Base-by-base conservation (phyloP, 2,329 filamentous ascomycete genomes). In the Acephala macrosclerotiorum region DNA sequence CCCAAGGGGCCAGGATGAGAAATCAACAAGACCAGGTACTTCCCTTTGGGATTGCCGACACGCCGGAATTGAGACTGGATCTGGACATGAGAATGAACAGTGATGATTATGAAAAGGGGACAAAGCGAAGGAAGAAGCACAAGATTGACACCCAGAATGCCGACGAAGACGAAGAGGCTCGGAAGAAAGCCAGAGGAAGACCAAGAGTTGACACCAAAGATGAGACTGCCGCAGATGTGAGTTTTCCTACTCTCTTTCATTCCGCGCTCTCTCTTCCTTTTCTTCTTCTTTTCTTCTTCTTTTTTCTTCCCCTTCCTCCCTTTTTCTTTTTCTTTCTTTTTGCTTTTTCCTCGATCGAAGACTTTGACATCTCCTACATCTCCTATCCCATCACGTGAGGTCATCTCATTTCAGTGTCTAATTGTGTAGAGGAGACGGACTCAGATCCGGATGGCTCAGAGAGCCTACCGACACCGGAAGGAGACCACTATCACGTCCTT, bases 401-500 rank as follows among this genome's bases (percentile, higher is more conserved):
- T n/a, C 16, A 49, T 40, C 14, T 45, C 18, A 29, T 35, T n/a
- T 16, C 29, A 47, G 18, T 4, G 6, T 60, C 67, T 74, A 66
- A 75, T 56, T 35, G 33, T 29, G 47, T 70, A 92, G 91, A 90
- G 93, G 68, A 90, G 94, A 60, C 87, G 94, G 62, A 95, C 92
- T 5, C 94, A 97, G 76, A 96, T 97, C 69, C 89, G 94, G 26
- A 85, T 95, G 62, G 94, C 94, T 1, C 94, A 97, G 77, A 84
- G 93, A 70, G 93, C 93, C 0, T 97, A 97, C 75, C 88, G 94
- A 18, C 88, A 91, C 73, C 89, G 94, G 60, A 97, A 97, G 78
- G 94, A 97, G 75, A 90, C 86, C 25, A 91, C 91, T 5, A 95
- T 97, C 63, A 85, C 87, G 33, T 87, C 87, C 0, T 83, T 97